Evolutionary conservation across 192 early-diverging fungal genomes (phyloP), one percentile per base, ranked within the genome.

Genomic region (Linderina pennispora): DNA sequence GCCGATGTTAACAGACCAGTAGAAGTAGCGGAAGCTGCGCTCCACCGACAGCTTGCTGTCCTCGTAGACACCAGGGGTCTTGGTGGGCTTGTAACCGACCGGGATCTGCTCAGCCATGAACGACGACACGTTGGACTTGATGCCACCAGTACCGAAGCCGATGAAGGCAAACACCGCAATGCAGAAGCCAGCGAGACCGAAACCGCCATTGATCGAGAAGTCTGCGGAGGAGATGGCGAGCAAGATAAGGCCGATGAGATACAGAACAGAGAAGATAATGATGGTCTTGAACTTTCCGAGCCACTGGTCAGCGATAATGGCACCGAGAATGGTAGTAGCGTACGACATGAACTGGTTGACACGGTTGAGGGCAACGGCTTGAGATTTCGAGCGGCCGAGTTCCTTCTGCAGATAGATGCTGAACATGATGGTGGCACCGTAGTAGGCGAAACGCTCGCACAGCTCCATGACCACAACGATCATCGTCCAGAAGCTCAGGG

Each of bases 1-100:
- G 31, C 86, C 86, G 21, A 85, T 17, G 55, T 85, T 85, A 47
- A 88, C 84, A 28, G 78, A 69, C 70, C 75, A 78, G 49, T 59
- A 59, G 24, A 59, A 59, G 38, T 59, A 59, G 24, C 49, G 48
- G 44, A 59, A 51, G 1, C 49, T 45, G 23, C 37, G 41, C 32
- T 49, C 48, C 10, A 59, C 32, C 3, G 57, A 51, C 48, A 59
- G 57, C 31, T 41, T 35, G 38, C 42, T 45, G 57, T 59, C 57
- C 25, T 50, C 45, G 49, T 50, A 46, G 8, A 47, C 48, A 17
- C 57, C 57, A 6, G 48, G 57, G 16, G 39, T 48, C 46, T 48
- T 53, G 21, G 50, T 53, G 1, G 45, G 24, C 58, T 43, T 46
- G 45, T 34, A 53, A 23, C 47, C 41, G 16, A 16, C 13, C 2